Conservation (phyloP, 495 filamentous ascomycete species). For the Rhypophila decipiens region DNA sequence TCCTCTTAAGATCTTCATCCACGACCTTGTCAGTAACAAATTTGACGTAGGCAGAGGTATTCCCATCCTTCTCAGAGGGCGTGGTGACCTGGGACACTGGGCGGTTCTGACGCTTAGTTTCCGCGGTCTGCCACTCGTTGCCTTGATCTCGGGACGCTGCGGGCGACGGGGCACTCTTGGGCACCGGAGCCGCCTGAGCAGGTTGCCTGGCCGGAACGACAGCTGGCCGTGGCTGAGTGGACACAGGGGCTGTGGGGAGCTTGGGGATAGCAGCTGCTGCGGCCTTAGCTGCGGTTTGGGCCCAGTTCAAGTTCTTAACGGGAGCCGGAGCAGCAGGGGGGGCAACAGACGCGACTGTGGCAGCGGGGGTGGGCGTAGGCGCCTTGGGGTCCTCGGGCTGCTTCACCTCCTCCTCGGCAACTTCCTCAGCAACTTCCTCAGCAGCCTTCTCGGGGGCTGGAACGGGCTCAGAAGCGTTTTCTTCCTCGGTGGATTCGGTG, state of each 20-base stretch:
- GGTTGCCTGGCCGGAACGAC: slow-evolving; percentile 25
- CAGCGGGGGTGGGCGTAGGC: slow-evolving; percentile 51
- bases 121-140: slow-evolving; percentile 74
- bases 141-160: slow-evolving; percentile 39
- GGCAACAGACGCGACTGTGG: slow-evolving; percentile 28
- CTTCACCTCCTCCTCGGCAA: slow-evolving; percentile 41
- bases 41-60: slow-evolving; percentile 84
- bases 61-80: slow-evolving; percentile 55
- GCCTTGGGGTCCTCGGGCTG: slow-evolving; percentile 54
- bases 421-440: slow-evolving; percentile 37
- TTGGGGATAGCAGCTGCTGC: slow-evolving; percentile 34
- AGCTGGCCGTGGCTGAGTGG: slow-evolving; percentile 6
- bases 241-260: slow-evolving; percentile 30
- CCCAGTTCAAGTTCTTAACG: slow-evolving; percentile 42
- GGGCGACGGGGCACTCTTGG: slow-evolving; percentile 23
- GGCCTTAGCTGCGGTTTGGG: slow-evolving; percentile 87
- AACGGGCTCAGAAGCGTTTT: slow-evolving; percentile 34
- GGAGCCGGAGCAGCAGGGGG: slow-evolving; percentile 30
- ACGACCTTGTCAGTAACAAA: slow-evolving; percentile 84
- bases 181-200: slow-evolving; percentile 26
- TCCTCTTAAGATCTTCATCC: slow-evolving; percentile 56
- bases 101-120: slow-evolving; percentile 74
- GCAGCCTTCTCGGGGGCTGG: slow-evolving; percentile 31
- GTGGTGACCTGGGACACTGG: slow-evolving; percentile 45
- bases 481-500: slow-evolving; percentile 20